Evolutionary conservation across 345 rosid species (phyloP).

Genomic region (Rhodamnia argentea): DNA sequence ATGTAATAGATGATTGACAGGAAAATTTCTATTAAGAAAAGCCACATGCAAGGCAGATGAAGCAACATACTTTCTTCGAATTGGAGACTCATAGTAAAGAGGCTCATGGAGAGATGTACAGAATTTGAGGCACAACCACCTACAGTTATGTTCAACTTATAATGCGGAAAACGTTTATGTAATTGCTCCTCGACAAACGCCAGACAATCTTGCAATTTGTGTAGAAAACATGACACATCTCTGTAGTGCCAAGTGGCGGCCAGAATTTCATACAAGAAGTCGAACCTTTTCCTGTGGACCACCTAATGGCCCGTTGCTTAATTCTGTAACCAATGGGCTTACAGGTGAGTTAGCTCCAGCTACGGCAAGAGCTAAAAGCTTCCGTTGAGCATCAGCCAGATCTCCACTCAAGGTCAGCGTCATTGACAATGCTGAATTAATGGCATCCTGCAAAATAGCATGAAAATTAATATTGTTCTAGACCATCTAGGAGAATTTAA

Average conservation of each 20-base stretch:
- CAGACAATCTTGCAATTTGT: background rate
- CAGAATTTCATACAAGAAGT: background rate
- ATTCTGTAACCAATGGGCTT: conserved; percentile 41
- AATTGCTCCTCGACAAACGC: background rate
- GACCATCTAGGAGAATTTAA: background rate
- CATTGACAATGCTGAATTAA: conserved; percentile 61
- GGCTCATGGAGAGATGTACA: background rate
- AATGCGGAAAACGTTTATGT: background rate
- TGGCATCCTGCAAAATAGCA: conserved; percentile 48
- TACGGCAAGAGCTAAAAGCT: conserved; percentile 58
- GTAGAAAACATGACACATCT: background rate
- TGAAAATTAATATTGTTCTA: background rate
- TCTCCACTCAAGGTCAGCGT: conserved; percentile 66
- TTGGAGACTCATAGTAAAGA: background rate
- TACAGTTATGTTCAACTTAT: background rate
- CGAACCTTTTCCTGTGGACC: conserved; percentile 56
- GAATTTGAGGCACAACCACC: background rate
- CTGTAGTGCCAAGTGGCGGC: background rate
- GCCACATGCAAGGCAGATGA: background rate
- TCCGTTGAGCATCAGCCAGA: conserved; percentile 66
- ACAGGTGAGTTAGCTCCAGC: conserved; percentile 55
- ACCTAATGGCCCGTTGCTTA: conserved; percentile 59
- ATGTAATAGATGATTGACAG: background rate
- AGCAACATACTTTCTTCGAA: background rate
- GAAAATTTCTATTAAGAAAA: background rate